phyloP scores from a whole-genome alignment of 148 eudicot genomes.

The Camellia lanceoleosa region DNA sequence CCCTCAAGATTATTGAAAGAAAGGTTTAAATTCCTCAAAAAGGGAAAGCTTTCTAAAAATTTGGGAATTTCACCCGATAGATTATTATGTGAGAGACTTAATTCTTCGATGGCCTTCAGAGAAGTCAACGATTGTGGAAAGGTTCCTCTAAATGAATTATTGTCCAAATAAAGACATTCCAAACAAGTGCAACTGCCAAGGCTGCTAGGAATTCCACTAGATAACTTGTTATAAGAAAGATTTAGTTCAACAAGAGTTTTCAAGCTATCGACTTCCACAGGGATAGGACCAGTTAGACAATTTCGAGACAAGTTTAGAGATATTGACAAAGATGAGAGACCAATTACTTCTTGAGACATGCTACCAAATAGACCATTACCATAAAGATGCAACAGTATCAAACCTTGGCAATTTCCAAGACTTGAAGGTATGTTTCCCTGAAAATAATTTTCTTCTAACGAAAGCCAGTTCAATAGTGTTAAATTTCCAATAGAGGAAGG shows the following conservation, averaged over 20 bases:
- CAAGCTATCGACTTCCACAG: conserved; percentile 22
- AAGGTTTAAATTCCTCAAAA: conserved; percentile 18
- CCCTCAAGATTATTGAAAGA: conserved; percentile 43
- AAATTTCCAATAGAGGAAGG: conserved; percentile 27
- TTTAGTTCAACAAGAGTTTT: conserved; percentile 17
- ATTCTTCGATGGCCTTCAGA: conserved; percentile 20
- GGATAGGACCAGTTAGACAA: conserved; percentile 27
- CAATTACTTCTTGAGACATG: conserved; percentile 27
- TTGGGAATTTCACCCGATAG: conserved; percentile 37
- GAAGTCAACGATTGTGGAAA: conserved; percentile 26
- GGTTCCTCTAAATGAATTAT: conserved; percentile 26
- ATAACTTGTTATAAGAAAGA: conserved; percentile 29
- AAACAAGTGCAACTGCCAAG: conserved; percentile 23
- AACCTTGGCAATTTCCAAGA: conserved; percentile 24
- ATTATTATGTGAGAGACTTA: conserved; percentile 44
- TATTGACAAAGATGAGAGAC: conserved; percentile 16
- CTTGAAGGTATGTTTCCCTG: conserved; percentile 27
- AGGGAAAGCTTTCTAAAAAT: conserved; percentile 18
- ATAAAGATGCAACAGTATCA: conserved; percentile 21
- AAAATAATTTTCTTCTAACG: conserved; percentile 6
- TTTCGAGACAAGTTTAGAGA: conserved; percentile 17
- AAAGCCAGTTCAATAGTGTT: not conserved
- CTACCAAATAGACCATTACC: conserved; percentile 28
- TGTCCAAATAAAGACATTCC: conserved; percentile 12
- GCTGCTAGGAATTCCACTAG: conserved; percentile 33